Base-by-base conservation (phyloP, 23 red algal species). In the Agarophyton chilense region DNA sequence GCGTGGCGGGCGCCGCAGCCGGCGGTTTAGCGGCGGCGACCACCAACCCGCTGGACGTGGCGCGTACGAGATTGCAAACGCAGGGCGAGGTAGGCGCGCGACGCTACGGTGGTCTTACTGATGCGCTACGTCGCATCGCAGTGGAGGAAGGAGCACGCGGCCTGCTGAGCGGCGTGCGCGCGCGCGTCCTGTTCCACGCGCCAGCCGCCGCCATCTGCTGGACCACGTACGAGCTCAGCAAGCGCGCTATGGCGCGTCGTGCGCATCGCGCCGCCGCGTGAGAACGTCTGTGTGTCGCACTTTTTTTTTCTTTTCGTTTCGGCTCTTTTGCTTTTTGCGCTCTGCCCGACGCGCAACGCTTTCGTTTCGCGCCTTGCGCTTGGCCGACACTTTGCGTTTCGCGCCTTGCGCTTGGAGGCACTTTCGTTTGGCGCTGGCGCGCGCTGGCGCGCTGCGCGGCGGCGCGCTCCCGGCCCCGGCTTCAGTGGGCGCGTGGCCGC, bases 21-120 rank as follows among this genome's bases (percentile, higher is more conserved):
- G 96, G 96, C 52, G 96, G 51, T 17, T 12, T 75, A 29, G 96
- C 96, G 32, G 88, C 93, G 45, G 92, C 92, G 0, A 49, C 49
- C 31, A 95, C 92, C n/a, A 98, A 93, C 78, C 93, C 96, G 50
- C 79, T 98, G 31, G 96, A 98, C 75, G 96, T 98, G 42, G 96
- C 90, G n/a, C 74, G 80, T 21, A 98, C 96, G 38, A 74, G 96
- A 49, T 81, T 98, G 44, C 96, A 98, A 72, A 98, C 96, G 16
- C 96, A 98, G 74, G 96, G 96, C 19, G 96, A 98, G 86, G 81
- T 94, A 8, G 96, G 96, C 56, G 96, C 96, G 35, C 71, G 96
- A 16, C 83, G 92, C 47, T 98, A 98, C 73, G 47, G 90, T 17
- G 91, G 89, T 18, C 77, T 98, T 90, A 18, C 19, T 13, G 34